phyloP scores from a whole-genome alignment of 164 flowering plant species.

The Macadamia integrifolia region DNA sequence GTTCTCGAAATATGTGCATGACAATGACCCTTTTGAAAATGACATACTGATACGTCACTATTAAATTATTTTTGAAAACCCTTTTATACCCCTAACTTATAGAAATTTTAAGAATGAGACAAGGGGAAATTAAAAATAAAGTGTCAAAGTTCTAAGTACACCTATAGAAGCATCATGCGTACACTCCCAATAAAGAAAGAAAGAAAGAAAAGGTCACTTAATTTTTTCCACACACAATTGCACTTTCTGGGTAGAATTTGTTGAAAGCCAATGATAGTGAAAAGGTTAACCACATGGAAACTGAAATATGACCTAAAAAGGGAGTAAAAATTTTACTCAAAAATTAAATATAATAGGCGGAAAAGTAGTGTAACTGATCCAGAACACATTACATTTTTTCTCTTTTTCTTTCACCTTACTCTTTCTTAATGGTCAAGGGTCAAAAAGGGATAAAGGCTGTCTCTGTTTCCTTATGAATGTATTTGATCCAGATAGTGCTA shows the following conservation, averaged over 20 bases:
- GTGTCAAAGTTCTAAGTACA: too few relatives aligned
- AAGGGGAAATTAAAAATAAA: too few relatives aligned
- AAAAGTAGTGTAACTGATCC: not conserved
- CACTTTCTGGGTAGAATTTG: not conserved
- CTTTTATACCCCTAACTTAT: too few relatives aligned
- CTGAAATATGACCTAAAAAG: not conserved
- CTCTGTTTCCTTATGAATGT: not conserved
- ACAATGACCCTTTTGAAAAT: too few relatives aligned
- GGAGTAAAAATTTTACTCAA: not conserved
- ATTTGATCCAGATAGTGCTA: not conserved
- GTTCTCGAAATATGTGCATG: too few relatives aligned
- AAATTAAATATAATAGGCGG: not conserved
- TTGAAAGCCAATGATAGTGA: not conserved
- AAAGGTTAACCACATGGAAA: not conserved
- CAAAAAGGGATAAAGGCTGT: not conserved
- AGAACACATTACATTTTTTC: not conserved
- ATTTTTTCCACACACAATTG: not conserved
- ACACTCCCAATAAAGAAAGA: not conserved
- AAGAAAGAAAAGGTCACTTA: not conserved
- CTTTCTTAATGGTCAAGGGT: not conserved
- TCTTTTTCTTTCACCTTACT: not conserved
- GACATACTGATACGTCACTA: too few relatives aligned
- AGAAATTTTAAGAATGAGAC: too few relatives aligned
- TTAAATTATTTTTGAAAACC: too few relatives aligned
- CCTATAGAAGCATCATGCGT: too few relatives aligned